These are phyloP conservation scores for Podospora pseudopauciseta DNA, from an alignment of 495 filamentous ascomycete genomes.

Conservation along the genomic window DNA sequence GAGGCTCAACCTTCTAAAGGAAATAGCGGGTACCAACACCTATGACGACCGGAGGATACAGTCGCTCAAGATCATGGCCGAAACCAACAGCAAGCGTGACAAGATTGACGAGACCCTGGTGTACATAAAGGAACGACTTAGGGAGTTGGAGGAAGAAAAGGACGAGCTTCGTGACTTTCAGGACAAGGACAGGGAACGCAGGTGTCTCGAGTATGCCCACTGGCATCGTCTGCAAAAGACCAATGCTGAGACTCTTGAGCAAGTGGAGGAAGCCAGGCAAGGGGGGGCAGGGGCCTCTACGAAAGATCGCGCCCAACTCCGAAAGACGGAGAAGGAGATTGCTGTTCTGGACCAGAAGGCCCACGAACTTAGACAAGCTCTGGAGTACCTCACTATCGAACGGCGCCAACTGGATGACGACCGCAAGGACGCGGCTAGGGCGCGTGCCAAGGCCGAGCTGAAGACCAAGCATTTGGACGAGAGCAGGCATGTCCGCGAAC, in stretches of 20 bases:
- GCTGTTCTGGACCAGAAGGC: constrained; percentile 72
- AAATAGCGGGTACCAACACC: constrained; percentile 94
- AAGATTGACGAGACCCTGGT: constrained; percentile 92
- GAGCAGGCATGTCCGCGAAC: constrained; percentile 73
- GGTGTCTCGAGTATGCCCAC: constrained; percentile 92
- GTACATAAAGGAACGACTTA: constrained; percentile 84
- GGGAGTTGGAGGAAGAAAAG: constrained; percentile 93
- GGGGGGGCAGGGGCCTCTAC: constrained; percentile 79
- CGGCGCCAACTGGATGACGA: constrained; percentile 87
- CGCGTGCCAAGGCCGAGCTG: constrained; percentile 78
- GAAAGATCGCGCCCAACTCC: constrained; percentile 71
- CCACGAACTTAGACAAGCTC: constrained; percentile 70
- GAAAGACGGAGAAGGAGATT: constrained; percentile 77
- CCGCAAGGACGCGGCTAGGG: constrained; percentile 69
- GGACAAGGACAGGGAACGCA: constrained; percentile 88
- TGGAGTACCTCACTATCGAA: constrained; percentile 85
- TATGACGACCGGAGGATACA: constrained; percentile 90
- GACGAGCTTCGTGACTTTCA: constrained; percentile 89
- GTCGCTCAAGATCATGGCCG: constrained; percentile 93
- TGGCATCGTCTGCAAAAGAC: constrained; percentile 83
- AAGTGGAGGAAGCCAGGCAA: constrained; percentile 75
- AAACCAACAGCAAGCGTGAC: constrained; percentile 86
- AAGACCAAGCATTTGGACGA: constrained; percentile 76
- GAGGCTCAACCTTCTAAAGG: constrained; percentile 83
- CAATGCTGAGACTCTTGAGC: constrained; percentile 70